A percentile compares a stretch with the other conserved stretches of the same genome.
Evolutionary conservation across 139 green algal genomes (phyloP).

Genomic region (Coelastrella sp.): DNA sequence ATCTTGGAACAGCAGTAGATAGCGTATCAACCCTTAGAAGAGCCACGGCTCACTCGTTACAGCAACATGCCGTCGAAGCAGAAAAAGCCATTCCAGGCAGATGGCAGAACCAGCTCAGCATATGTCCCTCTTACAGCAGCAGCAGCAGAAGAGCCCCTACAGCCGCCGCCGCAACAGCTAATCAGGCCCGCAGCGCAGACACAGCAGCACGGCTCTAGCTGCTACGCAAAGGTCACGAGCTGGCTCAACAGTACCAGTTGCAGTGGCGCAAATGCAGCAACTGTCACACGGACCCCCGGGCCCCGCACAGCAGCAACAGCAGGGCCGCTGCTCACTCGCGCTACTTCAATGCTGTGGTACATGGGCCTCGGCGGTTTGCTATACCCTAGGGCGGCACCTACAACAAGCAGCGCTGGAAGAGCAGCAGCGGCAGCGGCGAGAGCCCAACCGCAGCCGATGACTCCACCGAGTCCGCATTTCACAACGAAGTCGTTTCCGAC

Average conservation of each 20-base stretch:
- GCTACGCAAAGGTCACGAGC: constrained; percentile 19
- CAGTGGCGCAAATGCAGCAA: neutral
- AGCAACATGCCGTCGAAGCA: neutral
- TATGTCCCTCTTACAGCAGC: neutral
- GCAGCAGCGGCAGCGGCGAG: constrained; percentile 24
- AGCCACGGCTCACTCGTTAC: neutral
- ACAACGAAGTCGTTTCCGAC: constrained; percentile 3
- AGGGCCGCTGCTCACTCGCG: neutral
- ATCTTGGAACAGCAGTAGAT: neutral
- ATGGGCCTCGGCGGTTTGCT: constrained; percentile 18
- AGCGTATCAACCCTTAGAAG: neutral
- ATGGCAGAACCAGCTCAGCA: neutral
- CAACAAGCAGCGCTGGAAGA: neutral
- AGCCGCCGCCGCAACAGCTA: neutral
- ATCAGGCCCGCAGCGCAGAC: neutral
- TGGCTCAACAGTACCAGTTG: constrained; percentile 38
- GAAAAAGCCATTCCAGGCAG: neutral
- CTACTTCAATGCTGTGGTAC: constrained; percentile 24
- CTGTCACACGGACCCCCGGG: neutral
- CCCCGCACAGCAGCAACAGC: neutral
- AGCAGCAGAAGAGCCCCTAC: neutral
- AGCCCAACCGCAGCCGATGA: neutral
- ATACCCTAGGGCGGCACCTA: neutral
- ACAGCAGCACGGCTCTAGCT: constrained; percentile 17
- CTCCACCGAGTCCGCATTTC: neutral